Evolutionary conservation across 75 land plant species (phyloP), one percentile per base, ranked within the genome.

Genomic region (Pseudotsuga menziesii): DNA sequence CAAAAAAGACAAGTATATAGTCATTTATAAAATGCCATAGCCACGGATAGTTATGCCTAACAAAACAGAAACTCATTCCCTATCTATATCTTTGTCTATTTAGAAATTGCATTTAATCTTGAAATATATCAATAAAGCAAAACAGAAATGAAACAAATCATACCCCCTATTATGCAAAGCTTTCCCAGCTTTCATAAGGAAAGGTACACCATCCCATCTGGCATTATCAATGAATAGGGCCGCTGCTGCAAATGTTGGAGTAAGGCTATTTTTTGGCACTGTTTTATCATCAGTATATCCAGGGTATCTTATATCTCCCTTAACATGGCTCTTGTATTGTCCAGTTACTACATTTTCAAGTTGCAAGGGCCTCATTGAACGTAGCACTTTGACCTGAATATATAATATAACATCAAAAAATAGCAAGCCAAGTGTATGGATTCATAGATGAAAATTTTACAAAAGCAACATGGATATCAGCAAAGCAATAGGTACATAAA

Each of bases 131-230:
- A 72, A 52, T 29, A 29, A 72, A 78, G 29, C 22, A 74, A 25
- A 74, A 13, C 27, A 20, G 3, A 29, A 56, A 20, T 12, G 12
- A 14, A 59, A 61, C 20, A 72, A 32, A 44, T n/a, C 70, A 58
- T 76, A 96, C 99, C 93, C n/a, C 73, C 84, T 90, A 27, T 61
- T 90, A 70, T 92, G 93, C 62, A 96, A 82, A 58, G 99, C 99
- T 80, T 96, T 96, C 32, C 99, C 99, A 67, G 99, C 99, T 84
- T 94, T 96, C 99, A 96, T 96, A 41, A 96, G 91, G 77, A 96
- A 94, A 23, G 99, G 99, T 25, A 96, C 99, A 12, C 99, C 99
- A 86, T 96, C 99, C 99, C 99, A 96, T 79, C 99, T 89, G 14
- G 99, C 94, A 87, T 96, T 94, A 71, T 96, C 91, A 75, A 96